Base-by-base conservation (phyloP, 2,329 filamentous ascomycete species). In the Polychaeton citri region DNA sequence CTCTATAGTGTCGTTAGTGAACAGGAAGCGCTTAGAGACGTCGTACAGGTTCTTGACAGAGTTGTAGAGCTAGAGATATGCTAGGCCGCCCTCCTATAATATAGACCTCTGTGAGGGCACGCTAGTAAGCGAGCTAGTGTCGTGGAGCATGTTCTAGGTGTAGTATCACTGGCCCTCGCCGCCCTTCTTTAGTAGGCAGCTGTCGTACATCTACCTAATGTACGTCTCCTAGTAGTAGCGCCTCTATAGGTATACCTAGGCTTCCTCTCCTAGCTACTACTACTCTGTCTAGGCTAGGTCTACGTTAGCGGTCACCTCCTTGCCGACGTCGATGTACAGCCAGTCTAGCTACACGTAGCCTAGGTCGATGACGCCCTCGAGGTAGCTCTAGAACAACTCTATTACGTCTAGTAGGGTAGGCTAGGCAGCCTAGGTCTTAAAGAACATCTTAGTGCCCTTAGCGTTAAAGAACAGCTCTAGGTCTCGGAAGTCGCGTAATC, bases 241-340 rank as follows among this genome's bases (percentile, higher is more conserved):
- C 33, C n/a, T 35, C 33, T 18, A 35, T 24, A 35, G 15, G 16
- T 28, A 28, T 13, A 35, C 33, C 18, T 35, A 24, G 10, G 33
- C 19, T 17, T 35, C 6, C 21, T 35, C 20, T 4, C 6, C 12
- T 10, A n/a, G 6, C 15, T n/a, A 17, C 13, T 10, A 24, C 21
- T 24, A 24, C 21, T 24, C 21, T 7, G 21, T n/a, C 7, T n/a
- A 16, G 4, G 26, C n/a, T 28, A 20, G 6, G 19, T 21, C 18
- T 28, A 35, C 20, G 18, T 28, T 20, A 21, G 33, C 19, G 18
- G 19, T 15, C 19, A 35, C 26, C 33, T 35, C 20, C 20, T 35
- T 35, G 19, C 33, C 16, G 10, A 35, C 26, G 13, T 35, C 33
- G 18, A 35, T 21, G 20, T 28, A 28, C 3, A 35, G 15, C 10